Conservation (phyloP, 768 basidiomycete species). For the Cubamyces lactineus region DNA sequence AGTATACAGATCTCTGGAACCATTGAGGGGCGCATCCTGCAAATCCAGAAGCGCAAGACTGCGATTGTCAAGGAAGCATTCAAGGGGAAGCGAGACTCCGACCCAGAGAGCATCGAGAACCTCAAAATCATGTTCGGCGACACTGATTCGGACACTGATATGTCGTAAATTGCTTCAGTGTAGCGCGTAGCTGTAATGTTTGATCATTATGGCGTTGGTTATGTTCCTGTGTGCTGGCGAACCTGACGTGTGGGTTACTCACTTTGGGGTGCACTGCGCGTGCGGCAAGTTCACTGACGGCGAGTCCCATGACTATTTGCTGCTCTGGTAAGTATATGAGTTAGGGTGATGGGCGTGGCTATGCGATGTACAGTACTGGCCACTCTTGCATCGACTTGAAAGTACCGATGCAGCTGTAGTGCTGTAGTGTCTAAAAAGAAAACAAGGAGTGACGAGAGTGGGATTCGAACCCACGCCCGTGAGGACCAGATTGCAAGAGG, state of each 20-base stretch:
- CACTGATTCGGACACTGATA: background rate
- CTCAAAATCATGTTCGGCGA: constrained; percentile 77
- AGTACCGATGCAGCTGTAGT: too few species aligned
- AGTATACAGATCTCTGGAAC: constrained; percentile 64
- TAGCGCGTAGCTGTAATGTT: too few species aligned
- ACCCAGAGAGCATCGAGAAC: constrained; percentile 79
- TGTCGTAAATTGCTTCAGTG: background rate
- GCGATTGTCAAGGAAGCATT: constrained; percentile 88
- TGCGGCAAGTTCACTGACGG: too few species aligned
- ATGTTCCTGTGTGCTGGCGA: too few species aligned
- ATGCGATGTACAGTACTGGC: too few species aligned
- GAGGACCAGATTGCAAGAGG: constrained; percentile 38
- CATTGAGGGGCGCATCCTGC: constrained; percentile 77
- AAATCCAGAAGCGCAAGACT: constrained; percentile 85
- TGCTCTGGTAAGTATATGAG: too few species aligned
- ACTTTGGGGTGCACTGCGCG: too few species aligned
- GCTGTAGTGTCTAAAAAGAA: background rate
- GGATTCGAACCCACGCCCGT: constrained; percentile 45
- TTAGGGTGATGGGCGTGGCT: too few species aligned
- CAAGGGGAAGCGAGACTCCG: constrained; percentile 55
- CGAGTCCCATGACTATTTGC: too few species aligned
- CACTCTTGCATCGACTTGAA: too few species aligned
- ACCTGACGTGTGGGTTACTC: too few species aligned
- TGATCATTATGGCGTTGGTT: too few species aligned
- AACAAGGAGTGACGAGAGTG: constrained; percentile 5